These are phyloP conservation scores for Emergomyces pasteurianus DNA, from an alignment of 2,329 filamentous ascomycete species.

Conservation along the genomic window DNA sequence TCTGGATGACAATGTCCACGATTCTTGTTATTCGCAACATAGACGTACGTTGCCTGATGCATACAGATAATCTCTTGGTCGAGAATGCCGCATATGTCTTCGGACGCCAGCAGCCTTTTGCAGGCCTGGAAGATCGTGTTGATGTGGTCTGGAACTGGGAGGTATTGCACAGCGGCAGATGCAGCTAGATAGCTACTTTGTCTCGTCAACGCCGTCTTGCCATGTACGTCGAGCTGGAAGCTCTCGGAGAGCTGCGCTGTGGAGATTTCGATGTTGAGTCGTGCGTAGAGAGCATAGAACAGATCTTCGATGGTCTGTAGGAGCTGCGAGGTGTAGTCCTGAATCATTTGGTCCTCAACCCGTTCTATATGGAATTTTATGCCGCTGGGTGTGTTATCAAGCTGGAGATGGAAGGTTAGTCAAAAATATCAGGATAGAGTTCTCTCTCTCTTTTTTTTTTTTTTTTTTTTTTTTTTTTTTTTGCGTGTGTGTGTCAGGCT, in stretches of 20 bases:
- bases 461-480: too few species aligned
- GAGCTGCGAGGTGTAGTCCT: conserved; percentile 18
- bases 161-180: background rate
- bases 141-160: conserved; percentile 26
- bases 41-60: conserved; percentile 21
- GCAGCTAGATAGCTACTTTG: background rate
- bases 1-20: conserved; percentile 5
- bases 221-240: conserved; percentile 16
- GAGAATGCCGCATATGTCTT: conserved; percentile 16
- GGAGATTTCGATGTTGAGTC: conserved; percentile 26
- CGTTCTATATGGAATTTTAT: conserved; percentile 21
- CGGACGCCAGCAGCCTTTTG: conserved; percentile 21
- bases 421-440: background rate
- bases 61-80: conserved; percentile 17
- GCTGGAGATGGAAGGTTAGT: conserved; percentile 15
- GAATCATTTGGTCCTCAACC: conserved; percentile 19
- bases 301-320: conserved; percentile 25
- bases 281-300: conserved; percentile 26
- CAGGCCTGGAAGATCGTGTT: conserved; percentile 22
- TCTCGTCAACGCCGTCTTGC: conserved; percentile 6
- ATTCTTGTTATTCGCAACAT: conserved; percentile 8
- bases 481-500: background rate
- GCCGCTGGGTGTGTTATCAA: conserved; percentile 19
- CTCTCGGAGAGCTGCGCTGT: conserved; percentile 24
- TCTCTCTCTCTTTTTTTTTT: too few species aligned